Evolutionary conservation across 2,329 filamentous ascomycete genomes (phyloP).

Genomic region (Sodiomyces alkalinus): DNA sequence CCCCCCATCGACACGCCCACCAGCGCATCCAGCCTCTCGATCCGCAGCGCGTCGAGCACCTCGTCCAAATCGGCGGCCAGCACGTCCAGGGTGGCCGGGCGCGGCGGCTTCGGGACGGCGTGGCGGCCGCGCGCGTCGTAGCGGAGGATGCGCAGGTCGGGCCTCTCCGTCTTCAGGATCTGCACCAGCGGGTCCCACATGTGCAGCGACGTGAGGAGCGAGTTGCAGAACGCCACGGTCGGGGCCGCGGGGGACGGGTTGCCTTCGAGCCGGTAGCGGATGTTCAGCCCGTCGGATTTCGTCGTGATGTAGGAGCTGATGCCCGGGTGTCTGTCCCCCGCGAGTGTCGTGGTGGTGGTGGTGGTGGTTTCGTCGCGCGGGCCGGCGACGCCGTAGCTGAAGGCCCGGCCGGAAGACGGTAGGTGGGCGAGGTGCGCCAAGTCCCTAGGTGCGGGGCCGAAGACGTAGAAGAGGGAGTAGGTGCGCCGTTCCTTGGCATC

Average conservation of each 20-base stretch:
- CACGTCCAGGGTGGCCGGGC: conserved; percentile 43
- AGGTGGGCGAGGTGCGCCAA: conserved; percentile 39
- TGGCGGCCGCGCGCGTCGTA: conserved; percentile 63
- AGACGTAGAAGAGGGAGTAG: conserved; percentile 66
- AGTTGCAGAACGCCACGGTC: conserved; percentile 63
- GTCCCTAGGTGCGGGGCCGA: conserved; percentile 60
- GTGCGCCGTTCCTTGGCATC: conserved; percentile 39
- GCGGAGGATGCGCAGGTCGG: conserved; percentile 57
- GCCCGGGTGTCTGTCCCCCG: conserved; percentile 29
- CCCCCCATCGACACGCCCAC: conserved; percentile 73
- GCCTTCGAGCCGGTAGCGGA: conserved; percentile 66
- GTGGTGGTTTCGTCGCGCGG: background rate
- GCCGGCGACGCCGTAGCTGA: conserved; percentile 1
- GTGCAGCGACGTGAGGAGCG: conserved; percentile 57
- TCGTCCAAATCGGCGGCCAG: conserved; percentile 52
- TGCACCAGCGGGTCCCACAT: conserved; percentile 70
- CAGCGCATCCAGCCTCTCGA: conserved; percentile 48
- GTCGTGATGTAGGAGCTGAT: conserved; percentile 56
- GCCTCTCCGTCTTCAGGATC: conserved; percentile 42
- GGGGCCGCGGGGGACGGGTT: conserved; percentile 51
- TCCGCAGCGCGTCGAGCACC: conserved; percentile 54
- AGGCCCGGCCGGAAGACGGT: conserved; percentile 19
- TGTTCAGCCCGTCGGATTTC: conserved; percentile 47
- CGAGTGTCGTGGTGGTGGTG: conserved; percentile 34
- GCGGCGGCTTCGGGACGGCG: conserved; percentile 27